Conservation (phyloP, 352 stramenopile genomes). For the Pythium apleroticum region DNA sequence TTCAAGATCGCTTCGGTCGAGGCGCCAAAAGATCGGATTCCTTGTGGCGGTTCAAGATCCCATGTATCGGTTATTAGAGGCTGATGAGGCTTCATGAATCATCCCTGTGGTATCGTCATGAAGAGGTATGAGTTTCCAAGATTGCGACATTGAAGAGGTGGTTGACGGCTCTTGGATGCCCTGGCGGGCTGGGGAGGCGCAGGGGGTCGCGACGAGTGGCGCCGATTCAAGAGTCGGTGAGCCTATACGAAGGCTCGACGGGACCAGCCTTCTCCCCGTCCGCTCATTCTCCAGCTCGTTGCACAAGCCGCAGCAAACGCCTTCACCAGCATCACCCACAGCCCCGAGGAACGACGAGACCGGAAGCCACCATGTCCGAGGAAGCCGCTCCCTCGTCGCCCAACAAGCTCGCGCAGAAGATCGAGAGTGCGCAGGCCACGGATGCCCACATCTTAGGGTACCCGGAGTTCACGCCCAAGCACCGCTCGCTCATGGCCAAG, state of each 20-base stretch:
- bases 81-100: background rate
- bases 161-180: slow-evolving; percentile 10
- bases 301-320: slow-evolving; percentile 7
- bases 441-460: slow-evolving; percentile 69
- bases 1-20: slow-evolving; percentile 1
- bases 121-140: slow-evolving; percentile 5
- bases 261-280: background rate
- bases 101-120: background rate
- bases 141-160: slow-evolving; percentile 12
- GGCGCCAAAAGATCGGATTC: background rate
- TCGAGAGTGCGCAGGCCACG: slow-evolving; percentile 71
- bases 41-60: background rate
- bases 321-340: background rate
- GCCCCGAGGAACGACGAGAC: background rate
- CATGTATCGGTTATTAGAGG: background rate
- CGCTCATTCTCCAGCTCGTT: slow-evolving; percentile 27
- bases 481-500: slow-evolving; percentile 75
- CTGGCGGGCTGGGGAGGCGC: background rate
- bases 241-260: background rate
- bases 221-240: background rate
- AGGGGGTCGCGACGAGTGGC: slow-evolving; percentile 11
- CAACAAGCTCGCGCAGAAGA: slow-evolving; percentile 81
- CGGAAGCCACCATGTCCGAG: slow-evolving; percentile 19
- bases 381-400: slow-evolving; percentile 46
- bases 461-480: slow-evolving; percentile 69